Evolutionary conservation across 2,329 filamentous ascomycete species (phyloP), one percentile per base, ranked within the genome.

Genomic region (Xylaria sp.): DNA sequence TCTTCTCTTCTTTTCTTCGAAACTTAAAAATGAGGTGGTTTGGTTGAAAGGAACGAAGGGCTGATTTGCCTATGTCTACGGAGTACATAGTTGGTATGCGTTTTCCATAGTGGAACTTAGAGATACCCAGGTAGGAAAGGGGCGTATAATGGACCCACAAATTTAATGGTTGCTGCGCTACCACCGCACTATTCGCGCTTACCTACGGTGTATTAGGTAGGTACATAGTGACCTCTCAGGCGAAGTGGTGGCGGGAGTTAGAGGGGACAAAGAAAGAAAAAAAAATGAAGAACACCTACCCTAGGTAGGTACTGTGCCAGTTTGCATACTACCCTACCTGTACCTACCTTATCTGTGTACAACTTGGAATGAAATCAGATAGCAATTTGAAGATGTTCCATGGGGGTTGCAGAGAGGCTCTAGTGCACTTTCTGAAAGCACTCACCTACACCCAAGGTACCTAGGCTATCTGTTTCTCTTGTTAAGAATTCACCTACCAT

Each of bases 181-280:
- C 32, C 15, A 15, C 25, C 34, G 28, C 23, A 56, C 12, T 52
- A 52, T 13, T 18, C 41, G 18, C 25, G 23, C 23, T n/a, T 41
- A 39, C 54, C 54, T 56, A 56, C 34, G 18, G 54, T 13, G 41
- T 46, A 46, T 13, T n/a, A 46, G 18, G 9, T 32, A 54, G 50
- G 50, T 51, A 51, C 48, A 41, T 41, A 41, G 13, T 13, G 4
- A 46, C n/a, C 20, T 20, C 20, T 50, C 18, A 61, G 32, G 25
- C 6, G 25, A 44, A 23, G 60, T 63, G 59, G 59, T 15, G 50
- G 60, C 50, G n/a, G 34, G 50, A 50, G 20, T 15, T 15, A 7
- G 18, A 46, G 28, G 28, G 28, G 41, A 46, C 18, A 46, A 46
- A 8, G 18, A n/a, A 46, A 18, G 20, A 46, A 46, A 18, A n/a